phyloP scores from a whole-genome alignment of 176 grass and related monocot species.

The Zea mays region Zm-B73-REFERENCE-NAM-5.0 NC_050100.1:208853501-208854000 shows the following conservation, averaged over 20 bases:
- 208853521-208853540: constrained; percentile 10
- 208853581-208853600: constrained; percentile 15
- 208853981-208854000: not conserved
- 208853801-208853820: constrained; percentile 68
- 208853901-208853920: not conserved
- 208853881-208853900: not conserved
- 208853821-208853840: constrained; percentile 74
- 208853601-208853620: constrained; percentile 79
- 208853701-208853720: constrained; percentile 54
- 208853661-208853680: constrained; percentile 72
- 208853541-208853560: constrained; percentile 18
- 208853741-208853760: constrained; percentile 65
- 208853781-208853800: constrained; percentile 93
- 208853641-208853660: constrained; percentile 66
- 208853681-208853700: constrained; percentile 49
- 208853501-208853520: not conserved
- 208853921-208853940: constrained; percentile 1
- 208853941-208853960: not conserved
- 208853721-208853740: constrained; percentile 75
- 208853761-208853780: constrained; percentile 88
- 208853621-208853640: constrained; percentile 55
- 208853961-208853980: not conserved
- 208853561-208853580: not conserved
- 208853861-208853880: not conserved
- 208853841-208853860: constrained; percentile 12